phyloP scores from a whole-genome alignment of 2,329 filamentous ascomycete species.

The Aspergillus novoparasiticus region DNA sequence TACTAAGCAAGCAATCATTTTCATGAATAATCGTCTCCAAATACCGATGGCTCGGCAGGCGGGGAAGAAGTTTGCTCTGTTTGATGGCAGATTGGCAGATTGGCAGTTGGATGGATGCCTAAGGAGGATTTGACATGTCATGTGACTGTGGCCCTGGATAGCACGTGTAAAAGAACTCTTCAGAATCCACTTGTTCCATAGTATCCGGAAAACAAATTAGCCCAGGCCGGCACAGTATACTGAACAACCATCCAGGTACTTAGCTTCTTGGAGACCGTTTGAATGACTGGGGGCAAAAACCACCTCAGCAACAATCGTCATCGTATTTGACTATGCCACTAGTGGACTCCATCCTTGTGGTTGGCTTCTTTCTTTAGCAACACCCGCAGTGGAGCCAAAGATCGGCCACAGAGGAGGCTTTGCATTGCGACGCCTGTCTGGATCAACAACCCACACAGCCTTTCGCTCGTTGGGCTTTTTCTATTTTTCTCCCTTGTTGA shows the following conservation, averaged over 20 bases:
- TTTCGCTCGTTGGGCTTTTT: constrained; percentile 6
- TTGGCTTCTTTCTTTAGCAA: constrained; percentile 25
- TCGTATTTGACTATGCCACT: constrained; percentile 6
- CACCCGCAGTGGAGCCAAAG: constrained; percentile 20
- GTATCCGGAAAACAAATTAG: not conserved
- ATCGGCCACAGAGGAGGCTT: constrained; percentile 18
- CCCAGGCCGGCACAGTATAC: not conserved
- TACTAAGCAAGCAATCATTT: not conserved
- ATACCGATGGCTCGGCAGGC: not conserved
- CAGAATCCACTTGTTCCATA: not conserved
- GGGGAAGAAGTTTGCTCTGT: not conserved
- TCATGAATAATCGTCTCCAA: not conserved
- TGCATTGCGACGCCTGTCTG: constrained; percentile 11
- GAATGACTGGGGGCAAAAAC: not conserved
- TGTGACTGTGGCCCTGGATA: not conserved
- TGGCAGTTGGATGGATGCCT: not conserved
- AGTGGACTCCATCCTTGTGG: not conserved
- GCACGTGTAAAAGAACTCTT: not conserved
- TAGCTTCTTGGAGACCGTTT: not conserved
- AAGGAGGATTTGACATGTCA: not conserved
- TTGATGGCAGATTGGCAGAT: not conserved
- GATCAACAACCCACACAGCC: constrained; percentile 1
- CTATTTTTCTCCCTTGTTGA: not conserved
- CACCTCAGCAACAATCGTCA: constrained; percentile 7
- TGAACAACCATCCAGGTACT: not conserved